Conservation (phyloP, 148 eudicot genomes). For the Rhododendron williamsianum region DNA sequence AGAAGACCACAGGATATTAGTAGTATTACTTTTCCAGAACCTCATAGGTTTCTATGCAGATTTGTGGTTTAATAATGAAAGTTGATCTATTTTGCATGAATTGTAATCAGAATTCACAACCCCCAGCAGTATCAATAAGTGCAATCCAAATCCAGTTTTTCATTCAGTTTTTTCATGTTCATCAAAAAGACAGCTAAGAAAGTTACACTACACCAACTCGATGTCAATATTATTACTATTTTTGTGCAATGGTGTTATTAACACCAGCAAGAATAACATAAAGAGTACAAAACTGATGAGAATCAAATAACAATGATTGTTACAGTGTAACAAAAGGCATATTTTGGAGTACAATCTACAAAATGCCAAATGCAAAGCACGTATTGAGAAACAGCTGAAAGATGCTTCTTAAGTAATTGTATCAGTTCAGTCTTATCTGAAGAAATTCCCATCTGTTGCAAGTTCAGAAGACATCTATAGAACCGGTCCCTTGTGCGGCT, state of each 20-base stretch:
- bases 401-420: neutral
- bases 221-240: neutral
- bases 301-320: neutral
- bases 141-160: neutral
- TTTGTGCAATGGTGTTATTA: neutral
- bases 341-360: neutral
- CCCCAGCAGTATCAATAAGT: neutral
- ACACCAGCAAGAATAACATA: neutral
- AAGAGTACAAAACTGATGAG: neutral
- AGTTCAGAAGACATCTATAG: neutral
- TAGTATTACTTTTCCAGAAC: neutral
- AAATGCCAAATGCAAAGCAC: neutral
- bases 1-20: neutral
- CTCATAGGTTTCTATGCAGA: neutral
- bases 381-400: neutral
- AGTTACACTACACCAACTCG: neutral
- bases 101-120: neutral
- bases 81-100: neutral
- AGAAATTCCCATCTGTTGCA: neutral
- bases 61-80: neutral
- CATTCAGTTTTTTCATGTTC: neutral
- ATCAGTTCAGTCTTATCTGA: neutral
- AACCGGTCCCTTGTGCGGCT: neutral
- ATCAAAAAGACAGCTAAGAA: neutral
- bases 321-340: neutral